Evolutionary conservation across 1,284 basidiomycete genomes (phyloP).

Genomic region (Termitomyces sp.): DNA sequence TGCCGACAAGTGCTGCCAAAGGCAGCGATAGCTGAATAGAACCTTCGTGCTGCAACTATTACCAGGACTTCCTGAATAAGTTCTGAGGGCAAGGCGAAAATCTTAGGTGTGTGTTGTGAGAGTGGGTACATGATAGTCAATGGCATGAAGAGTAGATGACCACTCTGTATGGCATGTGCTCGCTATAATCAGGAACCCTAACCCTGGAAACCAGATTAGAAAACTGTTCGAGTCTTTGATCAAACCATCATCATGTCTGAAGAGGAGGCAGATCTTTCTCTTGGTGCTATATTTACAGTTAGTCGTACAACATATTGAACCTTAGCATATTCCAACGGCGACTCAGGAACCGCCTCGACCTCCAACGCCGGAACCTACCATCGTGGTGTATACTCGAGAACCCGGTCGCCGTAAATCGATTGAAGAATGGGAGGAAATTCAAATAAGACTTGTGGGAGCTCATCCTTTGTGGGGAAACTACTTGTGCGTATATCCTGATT

Average conservation of each 20-base stretch:
- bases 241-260: slow-evolving; percentile 13
- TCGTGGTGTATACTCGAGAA: slow-evolving; percentile 41
- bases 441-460: slow-evolving; percentile 75
- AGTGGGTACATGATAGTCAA: slow-evolving; percentile 13
- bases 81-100: slow-evolving; percentile 30
- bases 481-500: slow-evolving; percentile 49
- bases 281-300: slow-evolving; percentile 30
- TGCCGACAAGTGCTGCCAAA: slow-evolving; percentile 41
- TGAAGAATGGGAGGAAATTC: slow-evolving; percentile 42
- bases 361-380: slow-evolving; percentile 55
- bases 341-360: slow-evolving; percentile 46
- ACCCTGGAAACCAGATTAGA: too few species aligned
- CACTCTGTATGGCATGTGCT: too few species aligned
- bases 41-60: slow-evolving; percentile 26
- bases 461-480: slow-evolving; percentile 93
- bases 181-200: too few species aligned
- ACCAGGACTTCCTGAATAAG: slow-evolving; percentile 42
- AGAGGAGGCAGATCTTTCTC: slow-evolving; percentile 23
- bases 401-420: slow-evolving; percentile 13
- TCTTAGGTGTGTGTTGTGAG: slow-evolving; percentile 6
- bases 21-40: slow-evolving; percentile 33
- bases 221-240: too few species aligned
- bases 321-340: neutral
- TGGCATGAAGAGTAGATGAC: neutral
- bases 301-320: slow-evolving; percentile 15